These are phyloP conservation scores for Kodamaea fukazawae DNA, from an alignment of 805 yeast species.

Conservation along the genomic window DNA sequence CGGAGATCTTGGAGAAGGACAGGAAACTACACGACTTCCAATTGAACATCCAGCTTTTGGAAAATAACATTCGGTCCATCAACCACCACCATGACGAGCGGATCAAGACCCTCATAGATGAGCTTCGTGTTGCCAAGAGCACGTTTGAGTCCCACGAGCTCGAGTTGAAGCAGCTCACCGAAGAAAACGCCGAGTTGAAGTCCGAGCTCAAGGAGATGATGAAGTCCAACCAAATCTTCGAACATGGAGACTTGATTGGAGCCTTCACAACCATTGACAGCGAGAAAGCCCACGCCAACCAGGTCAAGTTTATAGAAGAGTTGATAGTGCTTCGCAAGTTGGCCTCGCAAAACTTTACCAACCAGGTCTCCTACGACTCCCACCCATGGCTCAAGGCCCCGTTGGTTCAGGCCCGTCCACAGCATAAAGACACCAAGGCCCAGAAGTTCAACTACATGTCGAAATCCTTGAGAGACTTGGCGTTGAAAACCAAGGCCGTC, in stretches of 20 bases:
- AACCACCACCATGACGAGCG: constrained; percentile 27
- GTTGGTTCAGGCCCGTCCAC: background rate
- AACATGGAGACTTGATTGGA: constrained; percentile 17
- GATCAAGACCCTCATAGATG: constrained; percentile 17
- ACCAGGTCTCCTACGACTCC: background rate
- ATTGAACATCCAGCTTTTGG: constrained; percentile 45
- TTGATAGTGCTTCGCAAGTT: constrained; percentile 41
- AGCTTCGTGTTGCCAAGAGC: constrained; percentile 6
- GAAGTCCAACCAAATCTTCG: constrained; percentile 17
- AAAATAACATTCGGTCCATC: constrained; percentile 39
- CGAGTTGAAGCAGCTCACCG: constrained; percentile 17
- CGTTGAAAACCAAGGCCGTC: constrained; percentile 13
- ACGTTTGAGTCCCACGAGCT: constrained; percentile 18
- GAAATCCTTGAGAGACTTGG: constrained; percentile 11
- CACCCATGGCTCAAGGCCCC: constrained; percentile 21
- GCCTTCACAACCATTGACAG: constrained; percentile 31
- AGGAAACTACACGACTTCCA: constrained; percentile 40
- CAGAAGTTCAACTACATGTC: constrained; percentile 5
- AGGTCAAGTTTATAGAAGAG: constrained; percentile 43
- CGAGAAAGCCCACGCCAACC: constrained; percentile 31
- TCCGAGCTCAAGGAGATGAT: constrained; percentile 26
- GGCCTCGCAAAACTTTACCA: constrained; percentile 11
- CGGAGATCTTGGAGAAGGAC: constrained; percentile 21
- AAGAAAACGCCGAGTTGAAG: constrained; percentile 20
- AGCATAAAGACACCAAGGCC: background rate